Base-by-base conservation (phyloP, 2,329 filamentous ascomycete genomes). In the Beauveria medogensis region DNA sequence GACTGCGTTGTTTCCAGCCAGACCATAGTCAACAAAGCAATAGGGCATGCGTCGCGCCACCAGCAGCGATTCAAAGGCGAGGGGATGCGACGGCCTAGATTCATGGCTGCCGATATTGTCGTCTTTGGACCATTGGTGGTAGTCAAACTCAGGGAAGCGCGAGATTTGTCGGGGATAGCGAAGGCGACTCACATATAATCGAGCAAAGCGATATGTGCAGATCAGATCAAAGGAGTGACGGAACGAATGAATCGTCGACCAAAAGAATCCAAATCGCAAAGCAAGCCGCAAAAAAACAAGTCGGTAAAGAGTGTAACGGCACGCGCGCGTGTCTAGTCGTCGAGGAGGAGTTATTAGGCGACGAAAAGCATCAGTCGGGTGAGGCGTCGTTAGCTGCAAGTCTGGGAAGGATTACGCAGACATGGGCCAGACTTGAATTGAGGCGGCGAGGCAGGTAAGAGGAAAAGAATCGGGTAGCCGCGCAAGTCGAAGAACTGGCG, bases 221-320 rank as follows among this genome's bases (percentile, higher is more conserved):
- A 55, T 53, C 40, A 52, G 46, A 59, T 60, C 51, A 61, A 61
- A 61, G 48, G 59, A 61, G 52, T 61, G 59, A 58, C 60, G 46
- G 46, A 55, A 59, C 55, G 55, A 62, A 56, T 34, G 54, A 54
- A 48, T 61, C 46, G 60, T 62, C 41, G 57, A 46, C 54, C 37
- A 52, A 57, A 50, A 54, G 43, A 54, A 30, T 34, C n/a, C 48
- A 40, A 56, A 57, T 46, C 48, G 24, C 37, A 56, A 52, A 50
- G 20, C 53, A 41, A 52, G 53, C 40, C 59, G 59, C 26, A 20
- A 44, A 26, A 59, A 47, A 47, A 26, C 40, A 47, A 54, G 37
- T 60, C 28, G 58, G 28, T 60, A 60, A 60, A 9, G 58, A 58
- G 55, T 41, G 55, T n/a, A 58, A 30, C 24, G 44, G 34, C 55